phyloP scores from a whole-genome alignment of 192 early-diverging fungal genomes.

The Entophlyctis luteolus region DNA sequence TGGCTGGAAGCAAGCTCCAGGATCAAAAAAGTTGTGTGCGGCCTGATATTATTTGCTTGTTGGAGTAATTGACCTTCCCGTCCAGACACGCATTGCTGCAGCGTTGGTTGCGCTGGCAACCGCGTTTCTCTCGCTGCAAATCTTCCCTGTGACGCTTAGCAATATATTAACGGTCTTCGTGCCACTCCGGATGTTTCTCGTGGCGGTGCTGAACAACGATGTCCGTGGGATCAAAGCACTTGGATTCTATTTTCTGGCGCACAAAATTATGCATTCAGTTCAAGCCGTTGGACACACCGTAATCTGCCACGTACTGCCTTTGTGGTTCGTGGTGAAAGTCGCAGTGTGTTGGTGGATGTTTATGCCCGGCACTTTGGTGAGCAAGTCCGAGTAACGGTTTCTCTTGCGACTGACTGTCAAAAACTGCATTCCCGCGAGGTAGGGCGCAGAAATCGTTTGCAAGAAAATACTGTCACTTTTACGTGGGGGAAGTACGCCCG shows the following conservation, averaged over 20 bases:
- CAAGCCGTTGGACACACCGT: neutral
- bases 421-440: too few relatives aligned
- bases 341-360: slow-evolving; percentile 13
- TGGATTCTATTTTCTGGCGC: slow-evolving; percentile 2
- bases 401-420: too few relatives aligned
- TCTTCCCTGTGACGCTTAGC: neutral
- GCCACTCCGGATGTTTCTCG: neutral
- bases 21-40: neutral
- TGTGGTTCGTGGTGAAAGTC: slow-evolving; percentile 18
- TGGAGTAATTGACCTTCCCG: neutral
- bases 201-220: neutral
- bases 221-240: neutral
- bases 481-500: too few relatives aligned
- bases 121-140: neutral
- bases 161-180: neutral
- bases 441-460: too few relatives aligned
- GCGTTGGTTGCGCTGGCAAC: neutral
- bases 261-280: neutral
- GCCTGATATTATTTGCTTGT: neutral
- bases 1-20: neutral
- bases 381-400: too few relatives aligned
- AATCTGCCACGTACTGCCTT: neutral
- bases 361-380: neutral
- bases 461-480: too few relatives aligned
- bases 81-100: slow-evolving; percentile 1